A percentile compares a stretch with the other conserved stretches of the same genome.
phyloP scores from a whole-genome alignment of 1,284 basidiomycete species.

The Phylloboletellus chloephorus region DNA sequence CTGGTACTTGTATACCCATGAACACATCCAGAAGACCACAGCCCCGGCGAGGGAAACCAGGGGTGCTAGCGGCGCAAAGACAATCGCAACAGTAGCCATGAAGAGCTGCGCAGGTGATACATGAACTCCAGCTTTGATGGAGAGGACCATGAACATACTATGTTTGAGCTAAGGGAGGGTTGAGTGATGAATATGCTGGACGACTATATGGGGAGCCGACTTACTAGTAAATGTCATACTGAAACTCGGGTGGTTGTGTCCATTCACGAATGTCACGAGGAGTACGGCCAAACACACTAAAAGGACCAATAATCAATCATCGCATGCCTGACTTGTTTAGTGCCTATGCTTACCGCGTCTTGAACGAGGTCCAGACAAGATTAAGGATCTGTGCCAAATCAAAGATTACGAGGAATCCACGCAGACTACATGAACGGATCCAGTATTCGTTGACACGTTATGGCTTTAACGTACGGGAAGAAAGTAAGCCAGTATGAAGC shows the following conservation, averaged over 20 bases:
- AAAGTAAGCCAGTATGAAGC: constrained; percentile 91
- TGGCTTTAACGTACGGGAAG: constrained; percentile 63
- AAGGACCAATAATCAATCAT: constrained; percentile 2
- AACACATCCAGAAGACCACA: constrained; percentile 79
- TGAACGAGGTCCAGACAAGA: constrained; percentile 80
- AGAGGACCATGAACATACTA: constrained; percentile 38
- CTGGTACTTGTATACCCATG: constrained; percentile 86
- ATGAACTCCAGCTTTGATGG: constrained; percentile 13
- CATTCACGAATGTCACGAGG: constrained; percentile 94
- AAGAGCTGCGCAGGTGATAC: constrained; percentile 53
- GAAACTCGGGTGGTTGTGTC: constrained; percentile 92
- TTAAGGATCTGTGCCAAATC: constrained; percentile 96
- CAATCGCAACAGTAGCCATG: constrained; percentile 80
- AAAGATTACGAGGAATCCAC: constrained; percentile 90
- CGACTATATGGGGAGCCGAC: constrained; percentile 26
- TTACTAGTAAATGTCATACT: constrained; percentile 86
- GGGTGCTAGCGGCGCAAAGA: constrained; percentile 90
- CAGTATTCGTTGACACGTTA: constrained; percentile 5
- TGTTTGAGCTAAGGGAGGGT: constrained; percentile 47
- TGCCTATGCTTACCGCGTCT: constrained; percentile 50
- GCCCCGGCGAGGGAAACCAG: constrained; percentile 74
- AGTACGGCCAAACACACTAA: constrained; percentile 86
- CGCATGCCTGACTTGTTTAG: background rate
- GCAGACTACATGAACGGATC: constrained; percentile 48
- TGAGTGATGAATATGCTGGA: constrained; percentile 9